phyloP scores from a whole-genome alignment of 805 yeast species.

The Barnettozyma sp. region DNA sequence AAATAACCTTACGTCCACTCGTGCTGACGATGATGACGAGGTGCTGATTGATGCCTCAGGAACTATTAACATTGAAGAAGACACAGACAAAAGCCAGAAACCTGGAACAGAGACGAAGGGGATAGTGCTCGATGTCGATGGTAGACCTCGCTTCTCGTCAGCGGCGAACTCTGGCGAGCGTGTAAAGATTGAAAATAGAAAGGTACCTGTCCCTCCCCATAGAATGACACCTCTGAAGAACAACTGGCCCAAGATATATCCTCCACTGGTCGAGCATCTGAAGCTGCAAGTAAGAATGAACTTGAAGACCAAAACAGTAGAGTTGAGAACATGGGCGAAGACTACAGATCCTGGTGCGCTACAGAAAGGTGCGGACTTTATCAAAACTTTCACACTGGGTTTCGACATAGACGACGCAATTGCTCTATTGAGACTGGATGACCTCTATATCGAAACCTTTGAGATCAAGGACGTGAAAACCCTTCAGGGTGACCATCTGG shows the following conservation, averaged over 20 bases:
- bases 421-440: slow-evolving; percentile 89
- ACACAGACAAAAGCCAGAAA: slow-evolving; percentile 11
- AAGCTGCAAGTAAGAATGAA: slow-evolving; percentile 96
- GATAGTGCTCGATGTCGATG: slow-evolving; percentile 60
- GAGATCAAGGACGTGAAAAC: slow-evolving; percentile 97
- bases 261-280: slow-evolving; percentile 91
- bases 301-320: slow-evolving; percentile 77
- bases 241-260: slow-evolving; percentile 90
- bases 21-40: slow-evolving; percentile 34
- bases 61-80: slow-evolving; percentile 17
- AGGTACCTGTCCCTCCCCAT: slow-evolving; percentile 93
- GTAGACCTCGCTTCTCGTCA: slow-evolving; percentile 79
- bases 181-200: slow-evolving; percentile 79
- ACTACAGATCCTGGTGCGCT: slow-evolving; percentile 91
- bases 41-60: slow-evolving; percentile 33
- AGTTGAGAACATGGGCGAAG: slow-evolving; percentile 68
- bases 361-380: slow-evolving; percentile 96
- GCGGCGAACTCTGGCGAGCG: slow-evolving; percentile 53
- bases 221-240: slow-evolving; percentile 90
- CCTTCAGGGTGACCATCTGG: slow-evolving; percentile 88
- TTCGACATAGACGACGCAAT: slow-evolving; percentile 97
- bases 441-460: slow-evolving; percentile 92
- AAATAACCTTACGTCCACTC: too few relatives aligned
- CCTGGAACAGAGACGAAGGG: slow-evolving; percentile 25
- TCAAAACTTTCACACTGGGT: slow-evolving; percentile 92